Conservation (phyloP, 202 grass and related monocot genomes). For the Panicum hallii region DNA sequence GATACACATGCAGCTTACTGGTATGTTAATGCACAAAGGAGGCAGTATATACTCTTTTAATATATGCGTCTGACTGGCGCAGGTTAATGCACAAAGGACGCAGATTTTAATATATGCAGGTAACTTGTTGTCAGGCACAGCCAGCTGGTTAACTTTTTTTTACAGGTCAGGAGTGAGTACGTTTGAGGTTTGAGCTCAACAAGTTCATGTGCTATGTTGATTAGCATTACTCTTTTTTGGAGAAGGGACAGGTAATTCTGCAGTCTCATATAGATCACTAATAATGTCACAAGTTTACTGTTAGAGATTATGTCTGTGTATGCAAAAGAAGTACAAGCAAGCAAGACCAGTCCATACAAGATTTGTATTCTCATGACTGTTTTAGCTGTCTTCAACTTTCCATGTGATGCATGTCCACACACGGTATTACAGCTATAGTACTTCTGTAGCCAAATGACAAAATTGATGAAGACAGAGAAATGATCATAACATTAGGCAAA, state of each 20-base stretch:
- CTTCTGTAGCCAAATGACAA: slow-evolving; percentile 4
- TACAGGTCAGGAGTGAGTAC: background rate
- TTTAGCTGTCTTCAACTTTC: slow-evolving; percentile 26
- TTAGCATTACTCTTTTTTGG: background rate
- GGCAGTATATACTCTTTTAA: slow-evolving; percentile 2
- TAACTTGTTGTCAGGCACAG: background rate
- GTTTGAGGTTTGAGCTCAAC: slow-evolving; percentile 9
- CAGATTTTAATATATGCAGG: background rate
- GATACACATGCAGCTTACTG: background rate
- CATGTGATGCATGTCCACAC: slow-evolving; percentile 15
- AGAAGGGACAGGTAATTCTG: slow-evolving; percentile 31
- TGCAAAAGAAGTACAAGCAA: slow-evolving; percentile 14
- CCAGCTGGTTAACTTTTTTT: background rate
- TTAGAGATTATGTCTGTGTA: slow-evolving; percentile 32
- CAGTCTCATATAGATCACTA: background rate
- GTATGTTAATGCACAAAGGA: background rate
- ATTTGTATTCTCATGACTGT: slow-evolving; percentile 23
- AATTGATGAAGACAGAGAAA: background rate
- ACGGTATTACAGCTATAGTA: background rate
- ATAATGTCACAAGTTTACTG: slow-evolving; percentile 49
- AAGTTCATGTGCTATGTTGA: slow-evolving; percentile 22
- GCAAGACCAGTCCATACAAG: slow-evolving; percentile 30
- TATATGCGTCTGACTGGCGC: background rate
- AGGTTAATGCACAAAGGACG: slow-evolving; percentile 10
- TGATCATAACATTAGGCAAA: background rate